Base-by-base conservation (phyloP, 2,329 filamentous ascomycete genomes). In the Aotearoamyces nothofagi region DNA sequence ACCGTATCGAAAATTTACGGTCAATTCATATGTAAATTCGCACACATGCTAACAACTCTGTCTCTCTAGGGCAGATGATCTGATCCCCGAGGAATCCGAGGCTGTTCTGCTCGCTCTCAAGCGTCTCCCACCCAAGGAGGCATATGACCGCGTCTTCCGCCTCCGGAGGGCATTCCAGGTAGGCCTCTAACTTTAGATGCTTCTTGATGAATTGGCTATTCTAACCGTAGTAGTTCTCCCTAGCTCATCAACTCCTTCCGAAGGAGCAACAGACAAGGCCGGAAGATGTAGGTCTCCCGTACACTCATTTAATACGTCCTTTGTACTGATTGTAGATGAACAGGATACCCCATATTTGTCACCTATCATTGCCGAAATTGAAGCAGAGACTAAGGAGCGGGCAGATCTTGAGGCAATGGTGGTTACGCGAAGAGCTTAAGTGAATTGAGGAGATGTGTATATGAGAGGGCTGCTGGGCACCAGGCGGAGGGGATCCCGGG, bases 141-240 rank as follows among this genome's bases (percentile, higher is more conserved):
- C 77, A 49, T 96, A 96, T 63, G 90, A 98, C 65, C 87, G 90
- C 56, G 74, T 96, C 55, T 98, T 84, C 77, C 86, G 90, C 52
- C 73, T 98, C 58, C 82, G 90, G 63, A 77, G 90, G 60, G 87
- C 90, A 49, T 76, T 92, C 61, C 90, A 98, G 69, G 76, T 80
- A 61, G 40, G 53, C 34, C 17, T 39, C 27, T 26, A 12, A 24
- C 17, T 24, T 33, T 33, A 19, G 29, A 15, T 33, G 15, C 9
- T 27, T 25, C 26, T n/a, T 14, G 10, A 17, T 29, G 12, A 27
- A 15, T 4, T n/a, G 33, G 20, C 24, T 35, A 12, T 22, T 32
- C 44, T 24, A 45, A 24, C 6, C 14, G 31, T 3, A 17, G n/a
- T 29, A 46, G 62, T 63, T 60, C 56, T 69, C 63, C 47, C 55